A percentile compares a stretch with the other conserved stretches of the same genome.
phyloP scores from a whole-genome alignment of 495 filamentous ascomycete genomes.

The Xylaria grammica region DNA sequence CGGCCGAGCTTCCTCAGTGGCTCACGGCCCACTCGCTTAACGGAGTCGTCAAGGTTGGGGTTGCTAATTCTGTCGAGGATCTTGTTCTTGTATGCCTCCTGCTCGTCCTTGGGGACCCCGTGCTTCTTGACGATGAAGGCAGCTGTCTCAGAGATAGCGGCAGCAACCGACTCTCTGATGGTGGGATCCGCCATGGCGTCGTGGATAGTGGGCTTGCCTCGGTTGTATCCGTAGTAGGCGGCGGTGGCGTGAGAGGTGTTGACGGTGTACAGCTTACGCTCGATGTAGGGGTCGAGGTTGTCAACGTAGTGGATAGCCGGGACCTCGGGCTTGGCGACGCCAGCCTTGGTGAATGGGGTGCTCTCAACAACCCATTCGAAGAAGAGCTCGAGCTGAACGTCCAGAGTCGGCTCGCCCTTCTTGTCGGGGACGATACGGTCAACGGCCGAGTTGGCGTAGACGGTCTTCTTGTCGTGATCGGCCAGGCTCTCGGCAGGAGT shows the following conservation, averaged over 20 bases:
- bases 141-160: conserved; percentile 80
- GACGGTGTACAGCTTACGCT: conserved; percentile 99
- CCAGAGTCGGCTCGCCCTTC: conserved; percentile 74
- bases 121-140: conserved; percentile 86
- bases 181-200: conserved; percentile 67
- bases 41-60: conserved; percentile 88
- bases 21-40: conserved; percentile 94
- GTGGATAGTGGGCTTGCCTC: conserved; percentile 82
- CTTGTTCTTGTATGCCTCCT: conserved; percentile 87
- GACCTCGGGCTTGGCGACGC: conserved; percentile 62
- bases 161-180: conserved; percentile 76
- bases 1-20: conserved; percentile 90
- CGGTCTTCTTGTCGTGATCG: conserved; percentile 67
- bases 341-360: conserved; percentile 69
- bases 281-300: conserved; percentile 91
- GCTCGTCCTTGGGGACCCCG: conserved; percentile 73
- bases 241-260: conserved; percentile 98
- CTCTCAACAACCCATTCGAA: conserved; percentile 97
- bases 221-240: conserved; percentile 89
- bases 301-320: conserved; percentile 91
- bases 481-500: conserved; percentile 63
- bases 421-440: conserved; percentile 96
- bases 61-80: conserved; percentile 94
- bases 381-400: conserved; percentile 96
- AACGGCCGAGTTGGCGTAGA: conserved; percentile 95